Base-by-base conservation (phyloP, 306 rosid species). In the Gillenia trifoliata region DNA sequence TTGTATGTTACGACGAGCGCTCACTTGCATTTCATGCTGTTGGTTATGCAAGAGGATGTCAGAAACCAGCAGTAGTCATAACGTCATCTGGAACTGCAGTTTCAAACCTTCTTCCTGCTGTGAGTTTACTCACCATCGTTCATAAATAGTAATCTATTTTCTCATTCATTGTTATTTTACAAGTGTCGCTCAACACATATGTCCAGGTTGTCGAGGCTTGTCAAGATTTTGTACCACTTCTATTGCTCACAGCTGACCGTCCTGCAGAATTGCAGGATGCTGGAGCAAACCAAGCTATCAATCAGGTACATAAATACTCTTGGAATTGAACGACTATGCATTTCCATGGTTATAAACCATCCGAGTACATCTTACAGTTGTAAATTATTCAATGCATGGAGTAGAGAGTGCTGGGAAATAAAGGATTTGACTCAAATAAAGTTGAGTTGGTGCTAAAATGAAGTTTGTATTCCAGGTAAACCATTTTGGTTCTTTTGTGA, bases 21-120 rank as follows among this genome's bases (percentile, higher is more conserved):
- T 94, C 98, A 41, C 97, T 91, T 70, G 92, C 97, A 57, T 94
- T 89, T 88, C 98, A 94, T 78, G 98, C 98, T 38, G 88, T 94
- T 85, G 98, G 98, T 68, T 94, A 88, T 82, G 96, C 91, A 78
- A 89, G 89, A 87, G 98, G 98, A 77, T 94, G 91, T 83, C 89
- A 78, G 82, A 83, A 78, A 66, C 97, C 98, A 56, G 98, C 98
- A 19, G 96, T 91, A 49, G 86, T 93, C 80, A 87, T 93, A 84
- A 89, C 98, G 28, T 88, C 98, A 74, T 93, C 98, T 19, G 98
- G 98, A 80, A 91, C 98, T 74, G 98, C 98, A 40, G 97, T 88
- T 87, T 93, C 98, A 69, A 93, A 93, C 84, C 97, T 93, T 81
- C 86, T 88, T 81, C 98, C 98, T 25, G 98, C 98, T 71, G 98